Base-by-base conservation (phyloP, 2,329 filamentous ascomycete species). In the Colletotrichum lini region DNA sequence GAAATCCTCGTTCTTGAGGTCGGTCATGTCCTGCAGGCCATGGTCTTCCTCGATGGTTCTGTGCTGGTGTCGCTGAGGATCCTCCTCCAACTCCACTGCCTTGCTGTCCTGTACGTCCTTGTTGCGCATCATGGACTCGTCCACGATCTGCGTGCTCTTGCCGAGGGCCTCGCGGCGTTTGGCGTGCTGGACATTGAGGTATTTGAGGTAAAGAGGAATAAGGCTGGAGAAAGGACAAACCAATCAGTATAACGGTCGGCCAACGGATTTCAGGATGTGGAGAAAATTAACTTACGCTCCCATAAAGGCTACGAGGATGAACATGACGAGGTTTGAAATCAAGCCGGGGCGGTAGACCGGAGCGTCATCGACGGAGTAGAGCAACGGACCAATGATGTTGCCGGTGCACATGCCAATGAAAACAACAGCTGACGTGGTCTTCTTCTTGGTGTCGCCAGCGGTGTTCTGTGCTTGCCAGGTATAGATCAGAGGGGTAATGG, bases 401-500 rank as follows among this genome's bases (percentile, higher is more conserved):
- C 91, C 91, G 1, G 87, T 87, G 62, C 88, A 91, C 70, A 90
- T 88, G 5, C 90, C 90, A 57, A 93, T 85, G 75, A 93, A 91
- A 1, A 93, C 82, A 8, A 92, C 83, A 15, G 87, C 90, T 0
- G 90, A 92, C 0, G 88, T 91, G 12, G 88, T 87, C 76, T 92
- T 93, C 73, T 89, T 89, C 80, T 93, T 93, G 0, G 91, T 93
- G 76, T 93, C 90, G 1, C 91, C 91, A 0, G 88, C 91, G 0
- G 91, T 91, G 73, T 92, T 91, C 72, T 89, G 88, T 2, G 87
- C 84, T 2, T 87, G 88, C 88, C 88, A 91, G 0, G 87, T 87
- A 73, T 89, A 91, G 50, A 91, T 87, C 40, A 91, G 79, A 0
- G 89, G 90, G 3, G 90, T 86, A 63, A 77, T 80, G 50, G 74